Evolutionary conservation across 2,329 filamentous ascomycete species (phyloP).

Genomic region (Aspergillus brunneoviolaceus): DNA sequence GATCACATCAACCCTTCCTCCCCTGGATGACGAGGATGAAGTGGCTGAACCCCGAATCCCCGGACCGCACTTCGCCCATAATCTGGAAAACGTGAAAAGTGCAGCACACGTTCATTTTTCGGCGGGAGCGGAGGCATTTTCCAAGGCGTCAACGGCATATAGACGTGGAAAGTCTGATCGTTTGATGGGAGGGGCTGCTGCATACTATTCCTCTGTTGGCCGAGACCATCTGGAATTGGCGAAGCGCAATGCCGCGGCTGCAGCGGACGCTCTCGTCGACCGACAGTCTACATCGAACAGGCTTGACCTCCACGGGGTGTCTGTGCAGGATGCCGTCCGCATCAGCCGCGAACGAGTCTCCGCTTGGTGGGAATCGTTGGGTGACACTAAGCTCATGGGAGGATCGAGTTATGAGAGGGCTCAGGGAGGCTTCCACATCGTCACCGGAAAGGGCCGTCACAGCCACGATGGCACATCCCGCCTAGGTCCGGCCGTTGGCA

Average conservation of each 20-base stretch:
- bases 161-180: constrained; percentile 66
- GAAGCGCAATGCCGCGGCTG: constrained; percentile 59
- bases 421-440: constrained; percentile 65
- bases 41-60: constrained; percentile 13
- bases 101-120: constrained; percentile 48
- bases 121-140: constrained; percentile 53
- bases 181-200: constrained; percentile 72
- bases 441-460: constrained; percentile 80
- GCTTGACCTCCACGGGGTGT: constrained; percentile 81
- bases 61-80: constrained; percentile 12
- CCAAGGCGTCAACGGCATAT: constrained; percentile 58
- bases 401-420: constrained; percentile 44
- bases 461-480: constrained; percentile 72
- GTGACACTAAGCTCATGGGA: constrained; percentile 59
- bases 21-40: constrained; percentile 27
- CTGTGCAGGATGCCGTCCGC: constrained; percentile 74
- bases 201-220: constrained; percentile 71
- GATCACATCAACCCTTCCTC: constrained; percentile 35
- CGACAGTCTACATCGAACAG: constrained; percentile 60
- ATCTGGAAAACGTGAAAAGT: constrained; percentile 31
- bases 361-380: constrained; percentile 73
- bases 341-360: constrained; percentile 69
- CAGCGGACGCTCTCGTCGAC: constrained; percentile 69
- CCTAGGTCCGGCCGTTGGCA: constrained; percentile 76
- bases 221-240: constrained; percentile 62